Conservation (phyloP, 768 basidiomycete species). For the Rhodosporidiobolus sp. region DNA sequence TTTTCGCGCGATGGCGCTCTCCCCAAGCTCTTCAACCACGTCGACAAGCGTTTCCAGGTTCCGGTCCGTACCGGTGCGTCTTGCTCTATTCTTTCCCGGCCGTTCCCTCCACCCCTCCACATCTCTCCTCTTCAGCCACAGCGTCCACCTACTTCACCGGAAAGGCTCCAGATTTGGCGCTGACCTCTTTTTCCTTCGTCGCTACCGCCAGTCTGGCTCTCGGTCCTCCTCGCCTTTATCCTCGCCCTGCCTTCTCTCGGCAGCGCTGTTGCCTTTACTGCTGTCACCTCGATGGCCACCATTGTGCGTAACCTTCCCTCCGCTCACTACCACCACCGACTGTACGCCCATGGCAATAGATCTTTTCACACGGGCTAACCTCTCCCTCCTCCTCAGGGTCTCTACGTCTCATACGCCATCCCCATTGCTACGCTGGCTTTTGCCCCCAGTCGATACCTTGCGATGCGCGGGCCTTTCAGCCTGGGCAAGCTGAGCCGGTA, state of each 20-base stretch:
- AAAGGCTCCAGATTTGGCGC: too few relatives aligned
- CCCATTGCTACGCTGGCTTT: conserved; percentile 68
- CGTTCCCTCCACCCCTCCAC: too few relatives aligned
- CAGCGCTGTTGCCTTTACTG: conserved; percentile 67
- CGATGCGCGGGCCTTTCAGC: conserved; percentile 8
- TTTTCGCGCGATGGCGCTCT: conserved; percentile 73
- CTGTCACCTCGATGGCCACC: conserved; percentile 56
- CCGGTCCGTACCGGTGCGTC: conserved; percentile 65
- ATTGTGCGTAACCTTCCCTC: neutral
- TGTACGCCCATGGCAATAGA: too few relatives aligned
- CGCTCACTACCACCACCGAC: too few relatives aligned
- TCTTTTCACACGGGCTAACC: too few relatives aligned
- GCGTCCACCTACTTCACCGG: neutral
- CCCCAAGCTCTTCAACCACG: conserved; percentile 65
- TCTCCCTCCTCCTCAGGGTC: conserved; percentile 48
- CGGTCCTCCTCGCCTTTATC: conserved; percentile 70
- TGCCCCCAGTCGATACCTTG: conserved; percentile 49
- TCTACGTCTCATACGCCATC: conserved; percentile 72
- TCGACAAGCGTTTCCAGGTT: conserved; percentile 59
- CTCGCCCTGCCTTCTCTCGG: conserved; percentile 72
- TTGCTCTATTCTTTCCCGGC: too few relatives aligned
- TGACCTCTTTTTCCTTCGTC: neutral
- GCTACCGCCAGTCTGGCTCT: conserved; percentile 63
- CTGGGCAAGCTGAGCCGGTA: conserved; percentile 13
- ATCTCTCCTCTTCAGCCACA: neutral